Conservation (phyloP, 805 yeast genomes). For the Isabelozyma heimii region DNA sequence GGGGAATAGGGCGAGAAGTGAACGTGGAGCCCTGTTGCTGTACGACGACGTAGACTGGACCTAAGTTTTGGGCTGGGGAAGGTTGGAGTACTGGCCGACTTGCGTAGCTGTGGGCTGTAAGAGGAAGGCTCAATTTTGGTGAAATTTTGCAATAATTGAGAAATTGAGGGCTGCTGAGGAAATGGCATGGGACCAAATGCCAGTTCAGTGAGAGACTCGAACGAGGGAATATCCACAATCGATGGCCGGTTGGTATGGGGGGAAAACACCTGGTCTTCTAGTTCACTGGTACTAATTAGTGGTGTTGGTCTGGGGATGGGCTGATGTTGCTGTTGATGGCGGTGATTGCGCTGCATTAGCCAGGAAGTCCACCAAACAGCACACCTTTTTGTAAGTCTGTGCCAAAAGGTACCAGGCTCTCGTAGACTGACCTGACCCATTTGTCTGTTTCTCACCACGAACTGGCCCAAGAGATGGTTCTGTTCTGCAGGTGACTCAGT, state of each 20-base stretch:
- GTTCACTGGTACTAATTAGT: neutral
- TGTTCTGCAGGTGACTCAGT: neutral
- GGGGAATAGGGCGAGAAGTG: neutral
- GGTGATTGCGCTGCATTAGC: no score
- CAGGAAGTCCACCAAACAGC: no score
- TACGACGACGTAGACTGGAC: neutral
- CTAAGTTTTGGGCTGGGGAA: neutral
- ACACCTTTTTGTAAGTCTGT: neutral
- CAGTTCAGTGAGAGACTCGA: conserved; percentile 5
- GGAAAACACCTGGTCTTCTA: conserved; percentile 23
- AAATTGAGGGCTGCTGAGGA: neutral
- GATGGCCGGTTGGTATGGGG: conserved; percentile 23
- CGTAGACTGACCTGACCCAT: neutral
- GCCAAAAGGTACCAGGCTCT: neutral
- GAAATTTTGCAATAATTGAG: neutral
- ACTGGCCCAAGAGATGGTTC: neutral
- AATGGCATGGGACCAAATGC: neutral
- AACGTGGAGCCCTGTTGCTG: neutral
- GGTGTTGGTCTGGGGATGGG: conserved; percentile 5
- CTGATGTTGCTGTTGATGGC: no score
- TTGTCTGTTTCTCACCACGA: neutral
- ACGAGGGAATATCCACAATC: conserved; percentile 18
- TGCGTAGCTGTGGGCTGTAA: neutral
- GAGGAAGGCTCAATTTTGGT: neutral
- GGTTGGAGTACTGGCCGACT: neutral